Evolutionary conservation across 2,329 filamentous ascomycete genomes (phyloP), one percentile per base, ranked within the genome.

Genomic region (Colletotrichum tropicicola): DNA sequence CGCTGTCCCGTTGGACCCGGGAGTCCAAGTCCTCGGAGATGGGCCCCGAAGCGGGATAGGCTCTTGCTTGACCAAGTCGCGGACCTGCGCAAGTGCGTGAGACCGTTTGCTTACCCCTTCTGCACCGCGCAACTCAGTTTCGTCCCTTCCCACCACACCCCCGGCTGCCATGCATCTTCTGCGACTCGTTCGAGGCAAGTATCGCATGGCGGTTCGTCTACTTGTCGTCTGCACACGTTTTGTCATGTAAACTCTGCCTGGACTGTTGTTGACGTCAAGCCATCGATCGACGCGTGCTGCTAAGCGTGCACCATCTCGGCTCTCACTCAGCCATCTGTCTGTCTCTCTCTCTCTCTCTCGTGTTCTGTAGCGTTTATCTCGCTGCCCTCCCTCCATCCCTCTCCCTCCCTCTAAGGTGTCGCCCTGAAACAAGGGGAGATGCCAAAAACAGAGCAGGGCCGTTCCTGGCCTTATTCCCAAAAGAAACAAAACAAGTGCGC

Each of bases 381-480:
- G n/a, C n/a, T n/a, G n/a, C n/a, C n/a, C n/a, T 45, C 13, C 21
- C 41, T 45, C 8, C 10, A 12, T 10, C 32, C 37, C 10, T 19
- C 43, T n/a, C 15, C 6, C 17, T 27, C 15, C 35, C 51, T 19
- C 23, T 32, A 19, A 59, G 51, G 30, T 35, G 15, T 10, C 27
- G 41, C n/a, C 57, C 57, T 61, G 49, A 65, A 65, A 61, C 61
- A 55, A 55, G 37, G 21, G 32, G 35, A 49, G 49, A 37, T 45
- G n/a, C 57, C 49, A 61, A 51, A 61, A 60, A 55, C 43, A 47
- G 49, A 35, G 56, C 41, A 48, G 19, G 41, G 19, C 49, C 21
- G 60, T 64, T 43, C 47, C 60, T 60, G 25, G 52, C 9, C 12
- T 15, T 61, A 23, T 44, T 19, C 43, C 35, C 41, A 35, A 64